Conservation (phyloP, 495 filamentous ascomycete genomes). For the Penicillium lagena region DNA sequence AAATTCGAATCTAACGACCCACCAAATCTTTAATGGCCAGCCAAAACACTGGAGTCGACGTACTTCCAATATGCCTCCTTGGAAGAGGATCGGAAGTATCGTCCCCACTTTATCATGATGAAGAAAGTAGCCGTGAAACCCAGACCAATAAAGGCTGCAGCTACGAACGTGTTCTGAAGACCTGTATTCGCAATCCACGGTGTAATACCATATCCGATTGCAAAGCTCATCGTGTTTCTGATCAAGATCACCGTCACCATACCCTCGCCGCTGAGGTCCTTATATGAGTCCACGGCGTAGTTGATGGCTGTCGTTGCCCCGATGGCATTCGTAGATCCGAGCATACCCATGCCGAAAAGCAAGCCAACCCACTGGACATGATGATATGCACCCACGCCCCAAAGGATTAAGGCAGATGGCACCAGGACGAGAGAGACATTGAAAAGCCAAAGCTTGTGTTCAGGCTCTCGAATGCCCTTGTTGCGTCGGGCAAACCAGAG, state of each 20-base stretch:
- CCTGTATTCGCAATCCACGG: not conserved
- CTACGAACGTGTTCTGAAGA: conserved; percentile 1
- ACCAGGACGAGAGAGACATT: conserved; percentile 1
- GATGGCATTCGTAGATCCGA: conserved; percentile 7
- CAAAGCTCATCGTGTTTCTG: conserved; percentile 45
- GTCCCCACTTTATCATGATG: too few species aligned
- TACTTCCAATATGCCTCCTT: too few species aligned
- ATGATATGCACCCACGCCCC: conserved; percentile 11
- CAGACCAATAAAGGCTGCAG: not conserved
- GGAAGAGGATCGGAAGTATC: too few species aligned
- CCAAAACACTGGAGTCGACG: too few species aligned
- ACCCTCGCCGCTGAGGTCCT: conserved; percentile 45
- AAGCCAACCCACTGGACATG: conserved; percentile 17
- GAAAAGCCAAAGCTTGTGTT: conserved; percentile 18
- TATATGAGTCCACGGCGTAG: conserved; percentile 19
- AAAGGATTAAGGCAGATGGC: conserved; percentile 8
- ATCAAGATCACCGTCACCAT: conserved; percentile 51
- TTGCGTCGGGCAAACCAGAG: conserved; percentile 19
- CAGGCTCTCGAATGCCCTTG: conserved; percentile 28
- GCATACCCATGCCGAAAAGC: conserved; percentile 11
- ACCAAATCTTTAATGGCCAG: too few species aligned
- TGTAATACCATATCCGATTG: not conserved
- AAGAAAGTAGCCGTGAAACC: not conserved
- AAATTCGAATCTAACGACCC: too few species aligned
- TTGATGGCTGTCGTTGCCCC: conserved; percentile 12